phyloP scores from a whole-genome alignment of 371 early-diverging fungal species.

The Mortierella sp. region DNA sequence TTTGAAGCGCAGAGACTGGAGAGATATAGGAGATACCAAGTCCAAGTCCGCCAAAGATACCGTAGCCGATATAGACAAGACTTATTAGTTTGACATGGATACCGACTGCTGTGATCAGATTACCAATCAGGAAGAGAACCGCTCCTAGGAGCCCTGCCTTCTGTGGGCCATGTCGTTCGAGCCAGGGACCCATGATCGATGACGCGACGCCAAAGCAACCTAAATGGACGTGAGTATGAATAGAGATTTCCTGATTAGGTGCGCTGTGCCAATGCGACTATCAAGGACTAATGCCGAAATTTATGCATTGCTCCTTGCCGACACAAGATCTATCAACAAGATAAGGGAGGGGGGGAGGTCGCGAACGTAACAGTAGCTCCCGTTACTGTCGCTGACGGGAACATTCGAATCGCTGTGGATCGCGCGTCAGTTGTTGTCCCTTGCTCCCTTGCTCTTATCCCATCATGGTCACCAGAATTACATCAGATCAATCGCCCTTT shows the following conservation, averaged over 20 bases:
- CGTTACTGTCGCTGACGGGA: neutral
- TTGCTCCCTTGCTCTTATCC: neutral
- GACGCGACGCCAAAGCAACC: constrained; percentile 73
- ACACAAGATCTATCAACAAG: neutral
- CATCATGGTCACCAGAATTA: neutral
- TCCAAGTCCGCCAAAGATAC: constrained; percentile 64
- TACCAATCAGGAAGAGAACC: constrained; percentile 65
- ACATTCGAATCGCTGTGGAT: neutral
- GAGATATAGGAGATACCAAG: constrained; percentile 66
- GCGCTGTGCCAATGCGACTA: neutral
- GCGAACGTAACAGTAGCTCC: neutral
- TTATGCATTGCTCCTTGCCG: constrained; percentile 1
- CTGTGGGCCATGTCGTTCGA: constrained; percentile 72
- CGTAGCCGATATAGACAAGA: constrained; percentile 67
- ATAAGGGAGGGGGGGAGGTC: neutral
- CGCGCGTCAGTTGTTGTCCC: neutral
- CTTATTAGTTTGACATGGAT: constrained; percentile 58
- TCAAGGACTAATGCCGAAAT: neutral
- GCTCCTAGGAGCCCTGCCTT: constrained; percentile 67
- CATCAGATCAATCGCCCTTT: neutral
- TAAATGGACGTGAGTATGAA: neutral
- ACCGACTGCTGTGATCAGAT: constrained; percentile 69
- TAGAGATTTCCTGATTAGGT: neutral
- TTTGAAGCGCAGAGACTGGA: constrained; percentile 67
- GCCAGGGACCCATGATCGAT: constrained; percentile 75